A percentile compares a stretch with the other conserved stretches of the same genome.
Conservation (phyloP, 202 grass and related monocot genomes). For the Elaeis oleifera region DNA sequence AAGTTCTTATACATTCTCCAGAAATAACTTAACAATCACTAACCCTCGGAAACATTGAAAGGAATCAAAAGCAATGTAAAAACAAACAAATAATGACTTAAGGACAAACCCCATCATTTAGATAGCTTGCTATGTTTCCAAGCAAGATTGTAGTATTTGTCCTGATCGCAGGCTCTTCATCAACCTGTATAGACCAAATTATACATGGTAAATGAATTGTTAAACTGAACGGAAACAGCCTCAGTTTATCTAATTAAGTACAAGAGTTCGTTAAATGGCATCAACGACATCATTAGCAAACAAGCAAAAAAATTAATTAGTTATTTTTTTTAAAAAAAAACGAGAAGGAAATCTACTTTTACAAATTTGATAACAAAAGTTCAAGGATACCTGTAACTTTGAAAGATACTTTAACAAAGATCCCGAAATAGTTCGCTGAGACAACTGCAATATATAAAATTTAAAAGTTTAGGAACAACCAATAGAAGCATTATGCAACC, state of each 20-base stretch:
- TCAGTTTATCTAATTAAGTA: background rate
- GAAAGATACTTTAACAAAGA: conserved; percentile 99
- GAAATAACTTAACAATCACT: too few relatives aligned
- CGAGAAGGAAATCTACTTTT: background rate
- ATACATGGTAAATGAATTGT: background rate
- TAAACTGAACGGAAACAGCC: background rate
- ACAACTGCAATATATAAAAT: conserved; percentile 57
- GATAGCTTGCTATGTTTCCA: conserved; percentile 91
- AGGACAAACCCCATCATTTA: conserved; percentile 93
- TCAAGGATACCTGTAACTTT: conserved; percentile 79
- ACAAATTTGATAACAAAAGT: background rate
- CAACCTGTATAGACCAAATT: conserved; percentile 47
- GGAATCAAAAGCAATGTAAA: conserved; percentile 12
- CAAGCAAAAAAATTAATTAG: conserved; percentile 10
- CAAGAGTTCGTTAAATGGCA: too few relatives aligned
- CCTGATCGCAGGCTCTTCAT: conserved; percentile 96
- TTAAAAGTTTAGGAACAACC: conserved; percentile 22
- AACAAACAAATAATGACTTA: conserved; percentile 21
- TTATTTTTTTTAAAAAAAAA: conserved; percentile 18
- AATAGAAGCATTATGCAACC: conserved; percentile 1
- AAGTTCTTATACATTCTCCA: too few relatives aligned
- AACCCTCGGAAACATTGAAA: too few relatives aligned
- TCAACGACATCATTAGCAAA: background rate
- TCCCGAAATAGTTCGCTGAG: conserved; percentile 91
- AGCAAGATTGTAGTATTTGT: conserved; percentile 99